These are phyloP conservation scores for Cystobasidium tubakii DNA, from an alignment of 768 basidiomycete genomes.

Conservation along the genomic window DNA sequence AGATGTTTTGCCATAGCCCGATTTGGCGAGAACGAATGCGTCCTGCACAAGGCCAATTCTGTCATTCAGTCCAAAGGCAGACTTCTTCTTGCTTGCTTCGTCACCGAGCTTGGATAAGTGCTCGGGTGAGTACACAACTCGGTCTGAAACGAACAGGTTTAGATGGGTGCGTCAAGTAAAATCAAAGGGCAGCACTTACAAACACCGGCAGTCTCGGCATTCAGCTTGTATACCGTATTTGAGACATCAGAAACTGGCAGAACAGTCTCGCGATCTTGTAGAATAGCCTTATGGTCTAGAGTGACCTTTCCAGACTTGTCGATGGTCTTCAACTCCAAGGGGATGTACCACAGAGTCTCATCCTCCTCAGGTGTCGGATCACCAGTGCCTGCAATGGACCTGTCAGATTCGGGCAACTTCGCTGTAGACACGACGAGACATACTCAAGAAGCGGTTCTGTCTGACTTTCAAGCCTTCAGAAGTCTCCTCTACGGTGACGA, in stretches of 20 bases:
- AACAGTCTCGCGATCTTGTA: conserved; percentile 63
- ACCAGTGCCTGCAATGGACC: conserved; percentile 51
- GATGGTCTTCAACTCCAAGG: conserved; percentile 66
- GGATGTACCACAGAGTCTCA: conserved; percentile 82
- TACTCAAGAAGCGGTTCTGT: conserved; percentile 77
- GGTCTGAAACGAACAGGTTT: conserved; percentile 47
- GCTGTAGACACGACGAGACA: neutral
- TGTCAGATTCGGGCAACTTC: neutral
- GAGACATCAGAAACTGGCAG: conserved; percentile 64
- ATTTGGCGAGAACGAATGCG: conserved; percentile 68
- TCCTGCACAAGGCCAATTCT: conserved; percentile 78
- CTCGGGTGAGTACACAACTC: conserved; percentile 77
- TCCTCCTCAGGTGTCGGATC: conserved; percentile 73
- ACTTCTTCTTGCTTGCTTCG: conserved; percentile 65
- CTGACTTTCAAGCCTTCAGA: conserved; percentile 66
- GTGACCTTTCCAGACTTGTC: conserved; percentile 57
- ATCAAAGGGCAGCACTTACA: conserved; percentile 56
- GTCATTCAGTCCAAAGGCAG: conserved; percentile 72
- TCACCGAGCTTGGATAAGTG: conserved; percentile 69
- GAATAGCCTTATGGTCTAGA: conserved; percentile 61
- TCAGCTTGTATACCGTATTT: conserved; percentile 73
- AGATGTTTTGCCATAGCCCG: conserved; percentile 71
- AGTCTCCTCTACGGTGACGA: conserved; percentile 76
- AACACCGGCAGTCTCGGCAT: conserved; percentile 75
- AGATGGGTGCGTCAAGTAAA: neutral